phyloP scores from a whole-genome alignment of 2,329 filamentous ascomycete genomes.

The Fusarium lyarnte region DNA sequence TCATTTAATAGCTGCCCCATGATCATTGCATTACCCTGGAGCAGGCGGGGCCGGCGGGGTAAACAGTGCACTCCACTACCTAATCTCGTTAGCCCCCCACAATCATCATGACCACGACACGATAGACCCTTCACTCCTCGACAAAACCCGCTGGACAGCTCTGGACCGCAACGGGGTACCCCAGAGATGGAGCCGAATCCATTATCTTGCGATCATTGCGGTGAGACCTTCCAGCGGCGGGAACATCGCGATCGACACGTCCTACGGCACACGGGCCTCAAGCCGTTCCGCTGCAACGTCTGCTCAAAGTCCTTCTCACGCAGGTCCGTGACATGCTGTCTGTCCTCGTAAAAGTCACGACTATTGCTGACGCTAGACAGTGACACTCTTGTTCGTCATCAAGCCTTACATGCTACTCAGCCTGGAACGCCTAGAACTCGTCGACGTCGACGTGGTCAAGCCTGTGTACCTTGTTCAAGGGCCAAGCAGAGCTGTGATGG shows the following conservation, averaged over 20 bases:
- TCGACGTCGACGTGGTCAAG: not conserved
- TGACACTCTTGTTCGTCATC: not conserved
- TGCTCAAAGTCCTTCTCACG: not conserved
- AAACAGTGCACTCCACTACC: not conserved
- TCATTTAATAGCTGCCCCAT: not conserved
- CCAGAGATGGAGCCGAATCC: not conserved
- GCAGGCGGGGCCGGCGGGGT: not conserved
- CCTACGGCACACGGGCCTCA: not conserved
- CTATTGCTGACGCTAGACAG: rapidly evolving
- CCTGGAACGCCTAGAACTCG: rapidly evolving
- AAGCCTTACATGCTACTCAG: not conserved
- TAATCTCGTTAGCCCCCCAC: not conserved
- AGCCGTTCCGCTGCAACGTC: not conserved
- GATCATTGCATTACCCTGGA: not conserved
- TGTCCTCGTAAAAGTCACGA: too few relatives aligned
- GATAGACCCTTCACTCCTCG: too few relatives aligned
- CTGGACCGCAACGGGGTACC: not conserved
- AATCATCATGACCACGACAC: too few relatives aligned
- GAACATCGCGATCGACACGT: slow-evolving; percentile 6
- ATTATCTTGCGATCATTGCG: not conserved
- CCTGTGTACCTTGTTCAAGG: not conserved
- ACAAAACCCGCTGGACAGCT: too few relatives aligned
- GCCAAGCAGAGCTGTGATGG: not conserved
- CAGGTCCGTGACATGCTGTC: not conserved
- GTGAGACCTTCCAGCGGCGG: not conserved